These are phyloP conservation scores for Lagerstroemia speciosa DNA, from an alignment of 345 rosid species.

Conservation along the genomic window DNA sequence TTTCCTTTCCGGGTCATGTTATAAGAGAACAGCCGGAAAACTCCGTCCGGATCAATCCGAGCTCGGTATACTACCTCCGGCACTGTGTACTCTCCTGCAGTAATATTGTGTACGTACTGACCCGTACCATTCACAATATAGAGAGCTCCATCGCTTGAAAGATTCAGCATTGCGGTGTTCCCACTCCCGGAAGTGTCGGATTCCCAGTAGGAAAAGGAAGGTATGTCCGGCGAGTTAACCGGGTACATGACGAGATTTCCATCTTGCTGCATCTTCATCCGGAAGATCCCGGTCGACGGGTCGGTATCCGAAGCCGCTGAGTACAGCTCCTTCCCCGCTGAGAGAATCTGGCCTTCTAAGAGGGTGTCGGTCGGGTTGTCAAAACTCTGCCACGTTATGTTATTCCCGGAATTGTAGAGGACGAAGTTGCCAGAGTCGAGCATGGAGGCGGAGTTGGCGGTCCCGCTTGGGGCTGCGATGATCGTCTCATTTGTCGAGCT, in stretches of 20 bases:
- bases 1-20: not conserved
- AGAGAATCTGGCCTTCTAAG: slow-evolving; percentile 17
- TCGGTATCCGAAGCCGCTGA: slow-evolving; percentile 14
- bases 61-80: not conserved
- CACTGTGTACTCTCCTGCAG: not conserved
- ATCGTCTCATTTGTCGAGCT: not conserved
- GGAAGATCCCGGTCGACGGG: slow-evolving; percentile 15
- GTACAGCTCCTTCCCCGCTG: not conserved
- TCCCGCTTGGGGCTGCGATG: not conserved
- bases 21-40: slow-evolving; percentile 5
- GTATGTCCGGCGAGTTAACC: not conserved
- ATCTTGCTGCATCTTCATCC: slow-evolving; percentile 16
- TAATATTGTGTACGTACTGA: not conserved
- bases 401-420: slow-evolving; percentile 12
- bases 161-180: slow-evolving; percentile 3
- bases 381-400: slow-evolving; percentile 23
- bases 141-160: slow-evolving; percentile 6
- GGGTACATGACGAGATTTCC: slow-evolving; percentile 29
- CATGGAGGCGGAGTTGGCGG: slow-evolving; percentile 23
- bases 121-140: slow-evolving; percentile 5
- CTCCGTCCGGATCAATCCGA: slow-evolving; percentile 11
- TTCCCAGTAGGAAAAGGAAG: not conserved
- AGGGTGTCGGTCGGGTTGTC: slow-evolving; percentile 18
- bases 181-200: not conserved
- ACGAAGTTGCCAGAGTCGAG: slow-evolving; percentile 29